Percentiles rank a stretch among this genome's conserved stretches.
phyloP scores from a whole-genome alignment of 768 basidiomycete species.

The Neoboletus brunneissimus region DNA sequence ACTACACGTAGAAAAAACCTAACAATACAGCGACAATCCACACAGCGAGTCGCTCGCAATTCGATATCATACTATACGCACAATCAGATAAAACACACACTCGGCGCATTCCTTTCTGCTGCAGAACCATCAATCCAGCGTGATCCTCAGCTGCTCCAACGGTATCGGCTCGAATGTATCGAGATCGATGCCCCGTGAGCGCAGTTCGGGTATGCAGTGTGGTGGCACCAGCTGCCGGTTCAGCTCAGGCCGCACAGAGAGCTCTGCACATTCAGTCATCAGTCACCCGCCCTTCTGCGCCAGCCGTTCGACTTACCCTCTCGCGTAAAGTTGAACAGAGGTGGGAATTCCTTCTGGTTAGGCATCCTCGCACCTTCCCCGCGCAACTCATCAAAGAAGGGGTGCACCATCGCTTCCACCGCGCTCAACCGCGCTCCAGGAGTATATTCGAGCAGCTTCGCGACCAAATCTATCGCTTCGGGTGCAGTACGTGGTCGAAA shows the following conservation, averaged over 20 bases:
- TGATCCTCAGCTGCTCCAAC: conserved; percentile 90
- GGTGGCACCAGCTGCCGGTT: conserved; percentile 88
- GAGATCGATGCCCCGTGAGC: conserved; percentile 79
- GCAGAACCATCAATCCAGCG: conserved; percentile 69
- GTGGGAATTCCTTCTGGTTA: conserved; percentile 94
- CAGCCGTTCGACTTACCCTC: conserved; percentile 64
- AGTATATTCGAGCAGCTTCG: conserved; percentile 96
- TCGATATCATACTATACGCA: conserved; percentile 38
- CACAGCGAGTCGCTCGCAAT: conserved; percentile 25
- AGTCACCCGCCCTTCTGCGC: background rate
- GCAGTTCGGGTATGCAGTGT: conserved; percentile 87
- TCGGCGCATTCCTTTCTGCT: conserved; percentile 24
- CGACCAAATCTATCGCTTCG: conserved; percentile 94
- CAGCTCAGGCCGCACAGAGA: conserved; percentile 94
- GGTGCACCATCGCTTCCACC: conserved; percentile 88
- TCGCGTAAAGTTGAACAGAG: conserved; percentile 91
- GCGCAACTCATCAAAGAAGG: conserved; percentile 96
- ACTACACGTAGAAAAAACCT: background rate
- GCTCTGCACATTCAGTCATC: conserved; percentile 51
- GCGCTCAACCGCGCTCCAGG: conserved; percentile 88
- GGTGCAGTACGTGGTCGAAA: conserved; percentile 96
- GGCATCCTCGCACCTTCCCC: conserved; percentile 92
- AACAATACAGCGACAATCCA: conserved; percentile 32
- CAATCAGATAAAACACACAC: conserved; percentile 30
- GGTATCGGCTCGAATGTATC: conserved; percentile 97